phyloP scores from a whole-genome alignment of 768 basidiomycete species.

The Naganishia friedmannii region DNA sequence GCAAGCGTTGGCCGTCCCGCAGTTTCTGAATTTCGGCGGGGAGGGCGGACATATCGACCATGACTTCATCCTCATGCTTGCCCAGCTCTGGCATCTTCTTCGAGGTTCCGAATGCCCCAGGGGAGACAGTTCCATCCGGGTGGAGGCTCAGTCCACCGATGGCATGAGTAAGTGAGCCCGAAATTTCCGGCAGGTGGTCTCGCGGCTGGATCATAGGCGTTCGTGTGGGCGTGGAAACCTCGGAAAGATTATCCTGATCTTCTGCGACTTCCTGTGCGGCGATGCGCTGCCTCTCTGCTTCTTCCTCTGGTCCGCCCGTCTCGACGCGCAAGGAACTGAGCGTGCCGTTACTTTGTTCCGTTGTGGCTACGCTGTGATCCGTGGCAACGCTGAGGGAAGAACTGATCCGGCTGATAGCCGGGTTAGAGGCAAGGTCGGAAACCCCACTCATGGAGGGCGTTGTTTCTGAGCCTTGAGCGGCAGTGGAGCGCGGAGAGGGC shows the following conservation, averaged over 20 bases:
- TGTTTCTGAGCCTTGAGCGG: slow-evolving; percentile 1
- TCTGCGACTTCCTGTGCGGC: background rate
- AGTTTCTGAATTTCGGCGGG: slow-evolving; percentile 1
- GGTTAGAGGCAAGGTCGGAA: background rate
- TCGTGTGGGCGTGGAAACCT: slow-evolving; percentile 14
- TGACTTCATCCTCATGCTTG: background rate
- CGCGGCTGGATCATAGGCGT: slow-evolving; percentile 5
- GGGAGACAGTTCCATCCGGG: slow-evolving; percentile 3
- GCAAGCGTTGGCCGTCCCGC: background rate
- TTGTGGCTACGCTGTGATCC: slow-evolving; percentile 4
- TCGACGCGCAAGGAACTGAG: slow-evolving; percentile 7
- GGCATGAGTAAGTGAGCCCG: background rate
- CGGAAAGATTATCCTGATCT: slow-evolving; percentile 20
- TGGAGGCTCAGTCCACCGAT: slow-evolving; percentile 11
- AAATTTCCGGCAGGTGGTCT: slow-evolving; percentile 3
- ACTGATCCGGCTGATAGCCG: background rate
- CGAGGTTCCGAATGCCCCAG: background rate
- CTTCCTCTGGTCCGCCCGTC: slow-evolving; percentile 11
- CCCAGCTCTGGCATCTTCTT: slow-evolving; percentile 1
- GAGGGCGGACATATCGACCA: background rate
- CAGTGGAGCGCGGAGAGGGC: background rate
- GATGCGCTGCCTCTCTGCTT: background rate
- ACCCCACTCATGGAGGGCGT: background rate
- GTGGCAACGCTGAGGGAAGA: slow-evolving; percentile 8
- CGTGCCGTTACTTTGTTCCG: background rate